These are phyloP conservation scores for Diaporthe vaccinii DNA, from an alignment of 2,329 filamentous ascomycete genomes.

Conservation along the genomic window DNA sequence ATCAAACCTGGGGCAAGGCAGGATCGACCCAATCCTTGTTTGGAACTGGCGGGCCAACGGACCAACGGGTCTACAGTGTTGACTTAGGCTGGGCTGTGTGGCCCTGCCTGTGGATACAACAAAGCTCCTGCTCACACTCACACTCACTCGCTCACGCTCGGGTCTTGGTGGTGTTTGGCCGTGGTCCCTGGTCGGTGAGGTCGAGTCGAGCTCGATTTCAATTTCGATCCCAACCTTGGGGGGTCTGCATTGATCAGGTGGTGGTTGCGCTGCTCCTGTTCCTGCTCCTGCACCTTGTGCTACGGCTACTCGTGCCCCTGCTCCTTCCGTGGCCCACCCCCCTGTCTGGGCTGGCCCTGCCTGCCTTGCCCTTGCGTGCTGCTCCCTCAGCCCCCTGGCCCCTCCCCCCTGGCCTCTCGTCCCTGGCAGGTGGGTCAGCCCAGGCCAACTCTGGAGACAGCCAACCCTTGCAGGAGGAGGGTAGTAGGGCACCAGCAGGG, in stretches of 20 bases:
- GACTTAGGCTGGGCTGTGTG: neutral
- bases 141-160: neutral
- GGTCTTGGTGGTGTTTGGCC: neutral
- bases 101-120: neutral
- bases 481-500: slow-evolving; percentile 1
- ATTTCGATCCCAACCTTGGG: neutral
- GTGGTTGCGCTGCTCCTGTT: no score
- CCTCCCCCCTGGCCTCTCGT: neutral
- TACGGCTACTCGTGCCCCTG: neutral
- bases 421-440: slow-evolving; percentile 30
- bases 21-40: neutral
- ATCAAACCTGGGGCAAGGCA: slow-evolving; percentile 23
- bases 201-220: slow-evolving; percentile 4
- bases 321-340: neutral
- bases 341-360: neutral
- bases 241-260: slow-evolving; percentile 18
- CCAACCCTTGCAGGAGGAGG: slow-evolving; percentile 1
- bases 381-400: slow-evolving; percentile 22
- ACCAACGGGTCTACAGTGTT: neutral
- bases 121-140: no score
- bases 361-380: slow-evolving; percentile 25
- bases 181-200: neutral
- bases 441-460: slow-evolving; percentile 17
- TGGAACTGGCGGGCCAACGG: neutral
- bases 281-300: neutral